A percentile compares a stretch with the other conserved stretches of the same genome.
Conservation (phyloP, 2,329 filamentous ascomycete genomes). For the Nigrograna mackinnonii region DNA sequence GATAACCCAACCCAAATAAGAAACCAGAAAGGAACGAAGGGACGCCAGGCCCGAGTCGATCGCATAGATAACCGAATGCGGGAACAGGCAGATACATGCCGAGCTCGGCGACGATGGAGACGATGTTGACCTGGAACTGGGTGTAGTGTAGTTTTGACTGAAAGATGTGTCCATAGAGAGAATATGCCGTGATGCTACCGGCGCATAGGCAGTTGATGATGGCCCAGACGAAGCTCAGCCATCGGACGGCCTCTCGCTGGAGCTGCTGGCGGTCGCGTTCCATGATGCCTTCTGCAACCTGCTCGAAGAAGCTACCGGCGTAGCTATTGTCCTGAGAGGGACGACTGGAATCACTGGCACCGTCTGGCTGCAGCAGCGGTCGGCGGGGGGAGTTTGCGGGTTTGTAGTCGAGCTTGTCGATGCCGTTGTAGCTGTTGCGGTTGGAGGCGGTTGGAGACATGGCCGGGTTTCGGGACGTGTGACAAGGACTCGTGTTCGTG, state of each 20-base stretch:
- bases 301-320: conserved; percentile 60
- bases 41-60: conserved; percentile 79
- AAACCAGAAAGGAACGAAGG: conserved; percentile 73
- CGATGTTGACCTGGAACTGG: conserved; percentile 88
- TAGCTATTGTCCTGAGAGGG: conserved; percentile 49
- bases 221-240: conserved; percentile 63
- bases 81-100: conserved; percentile 93
- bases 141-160: conserved; percentile 84
- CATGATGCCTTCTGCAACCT: conserved; percentile 64
- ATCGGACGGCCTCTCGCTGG: conserved; percentile 56
- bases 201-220: conserved; percentile 74
- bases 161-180: conserved; percentile 89
- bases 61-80: conserved; percentile 86
- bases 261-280: conserved; percentile 60
- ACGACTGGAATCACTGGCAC: conserved; percentile 32
- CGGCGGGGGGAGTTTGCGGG: conserved; percentile 33
- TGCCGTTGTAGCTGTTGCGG: conserved; percentile 35
- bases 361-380: conserved; percentile 45
- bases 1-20: conserved; percentile 80
- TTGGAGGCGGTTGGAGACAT: conserved; percentile 37
- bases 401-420: conserved; percentile 57
- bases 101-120: conserved; percentile 84
- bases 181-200: conserved; percentile 91
- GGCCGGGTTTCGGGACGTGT: conserved; percentile 22
- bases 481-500: conserved; percentile 15